Percentiles rank a stretch among this genome's conserved stretches.
Evolutionary conservation across 768 basidiomycete genomes (phyloP).

Genomic region (Amanita thiersii): DNA sequence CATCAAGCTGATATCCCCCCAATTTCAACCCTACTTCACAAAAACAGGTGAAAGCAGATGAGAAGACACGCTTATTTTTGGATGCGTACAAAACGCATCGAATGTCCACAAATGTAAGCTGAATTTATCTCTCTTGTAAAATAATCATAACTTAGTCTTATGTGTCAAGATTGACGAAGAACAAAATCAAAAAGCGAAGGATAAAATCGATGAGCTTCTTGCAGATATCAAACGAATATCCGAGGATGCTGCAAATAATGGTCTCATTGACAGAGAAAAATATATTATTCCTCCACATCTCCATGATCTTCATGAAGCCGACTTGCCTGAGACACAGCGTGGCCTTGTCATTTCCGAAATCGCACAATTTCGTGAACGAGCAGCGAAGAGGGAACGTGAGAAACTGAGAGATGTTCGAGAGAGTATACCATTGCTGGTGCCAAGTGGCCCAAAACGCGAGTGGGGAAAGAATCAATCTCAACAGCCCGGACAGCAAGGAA

Average conservation of each 20-base stretch:
- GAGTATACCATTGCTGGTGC: constrained; percentile 42
- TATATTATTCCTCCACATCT: constrained; percentile 94
- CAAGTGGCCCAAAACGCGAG: constrained; percentile 75
- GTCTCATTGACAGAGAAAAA: constrained; percentile 77
- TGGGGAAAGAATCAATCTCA: constrained; percentile 63
- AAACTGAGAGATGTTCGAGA: constrained; percentile 74
- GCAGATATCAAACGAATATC: constrained; percentile 65
- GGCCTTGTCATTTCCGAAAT: constrained; percentile 95
- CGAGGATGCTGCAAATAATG: constrained; percentile 66
- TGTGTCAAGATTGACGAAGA: constrained; percentile 71
- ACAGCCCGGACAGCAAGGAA: constrained; percentile 22
- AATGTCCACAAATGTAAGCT: constrained; percentile 72
- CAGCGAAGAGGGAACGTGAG: constrained; percentile 85
- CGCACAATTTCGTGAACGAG: constrained; percentile 90
- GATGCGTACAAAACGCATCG: constrained; percentile 79
- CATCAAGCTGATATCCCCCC: constrained; percentile 23
- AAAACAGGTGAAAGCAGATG: constrained; percentile 85
- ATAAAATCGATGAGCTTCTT: constrained; percentile 56
- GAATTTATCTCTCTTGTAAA: background rate
- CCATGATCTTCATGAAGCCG: constrained; percentile 92
- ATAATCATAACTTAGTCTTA: constrained; percentile 2
- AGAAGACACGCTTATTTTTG: constrained; percentile 84
- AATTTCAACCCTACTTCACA: constrained; percentile 37
- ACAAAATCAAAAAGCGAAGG: constrained; percentile 51
- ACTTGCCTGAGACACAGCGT: constrained; percentile 89